A percentile compares a stretch with the other conserved stretches of the same genome.
Conservation (phyloP, 2,329 filamentous ascomycete genomes). For the Clonostachys sp. region DNA sequence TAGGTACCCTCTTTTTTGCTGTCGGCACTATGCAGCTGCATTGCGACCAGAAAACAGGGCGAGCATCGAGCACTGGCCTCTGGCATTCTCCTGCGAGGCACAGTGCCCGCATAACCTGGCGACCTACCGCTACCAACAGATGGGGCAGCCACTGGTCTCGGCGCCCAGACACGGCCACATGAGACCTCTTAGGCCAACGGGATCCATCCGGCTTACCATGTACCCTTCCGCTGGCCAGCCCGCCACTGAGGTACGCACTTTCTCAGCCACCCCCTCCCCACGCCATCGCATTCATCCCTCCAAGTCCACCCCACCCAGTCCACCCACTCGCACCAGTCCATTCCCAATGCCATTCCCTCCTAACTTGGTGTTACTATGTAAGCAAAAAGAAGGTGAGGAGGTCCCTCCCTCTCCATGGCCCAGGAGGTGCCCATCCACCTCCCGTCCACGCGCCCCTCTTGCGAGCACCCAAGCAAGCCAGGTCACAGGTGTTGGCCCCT, state of each 20-base stretch:
- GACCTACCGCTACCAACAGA: background rate
- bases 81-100: background rate
- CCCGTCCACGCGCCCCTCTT: background rate
- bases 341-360: background rate
- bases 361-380: background rate
- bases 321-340: background rate
- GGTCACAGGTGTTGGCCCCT: constrained; percentile 1
- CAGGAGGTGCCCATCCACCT: background rate
- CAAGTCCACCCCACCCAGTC: background rate
- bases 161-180: constrained; percentile 14
- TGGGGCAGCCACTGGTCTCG: constrained; percentile 13
- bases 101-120: background rate
- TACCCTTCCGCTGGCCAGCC: background rate
- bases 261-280: constrained; percentile 5
- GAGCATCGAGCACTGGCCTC: background rate
- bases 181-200: background rate
- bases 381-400: no score
- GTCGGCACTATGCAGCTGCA: no score
- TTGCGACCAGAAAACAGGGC: background rate
- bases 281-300: background rate
- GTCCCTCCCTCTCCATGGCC: background rate
- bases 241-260: background rate
- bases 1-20: no score
- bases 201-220: background rate
- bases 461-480: background rate